phyloP scores from a whole-genome alignment of 306 rosid genomes.

The Fragaria vesca region DNA sequence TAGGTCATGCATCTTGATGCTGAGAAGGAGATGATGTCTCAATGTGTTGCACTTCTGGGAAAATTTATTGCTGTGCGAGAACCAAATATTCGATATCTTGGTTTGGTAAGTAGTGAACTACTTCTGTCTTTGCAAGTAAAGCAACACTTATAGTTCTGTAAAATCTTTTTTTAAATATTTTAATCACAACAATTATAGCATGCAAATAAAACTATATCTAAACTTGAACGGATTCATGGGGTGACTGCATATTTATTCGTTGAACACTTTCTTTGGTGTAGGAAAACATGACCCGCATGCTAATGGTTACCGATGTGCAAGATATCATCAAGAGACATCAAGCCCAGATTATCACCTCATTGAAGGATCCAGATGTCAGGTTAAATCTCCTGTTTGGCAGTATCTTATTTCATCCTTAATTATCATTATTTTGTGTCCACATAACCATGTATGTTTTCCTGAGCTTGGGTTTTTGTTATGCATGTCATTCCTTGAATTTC shows the following conservation, averaged over 20 bases:
- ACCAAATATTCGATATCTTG: conserved; percentile 98
- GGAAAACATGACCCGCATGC: conserved; percentile 99
- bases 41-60: conserved; percentile 98
- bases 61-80: conserved; percentile 98
- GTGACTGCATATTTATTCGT: conserved; percentile 18
- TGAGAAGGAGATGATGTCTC: conserved; percentile 99
- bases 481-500: neutral
- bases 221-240: conserved; percentile 26
- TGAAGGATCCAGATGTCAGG: conserved; percentile 99
- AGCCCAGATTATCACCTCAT: conserved; percentile 96
- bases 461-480: neutral
- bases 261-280: conserved; percentile 46
- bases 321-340: conserved; percentile 97
- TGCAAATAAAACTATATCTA: neutral
- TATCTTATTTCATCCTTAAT: conserved; percentile 24
- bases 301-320: conserved; percentile 98
- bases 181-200: neutral
- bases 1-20: conserved; percentile 99
- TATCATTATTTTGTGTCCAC: neutral
- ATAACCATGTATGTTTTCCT: neutral
- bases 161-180: neutral
- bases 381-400: conserved; percentile 28
- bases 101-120: conserved; percentile 65
- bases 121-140: neutral
- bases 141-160: neutral